A percentile compares a stretch with the other conserved stretches of the same genome.
phyloP scores from a whole-genome alignment of 2,329 filamentous ascomycete species.

The Fusarium sp. region DNA sequence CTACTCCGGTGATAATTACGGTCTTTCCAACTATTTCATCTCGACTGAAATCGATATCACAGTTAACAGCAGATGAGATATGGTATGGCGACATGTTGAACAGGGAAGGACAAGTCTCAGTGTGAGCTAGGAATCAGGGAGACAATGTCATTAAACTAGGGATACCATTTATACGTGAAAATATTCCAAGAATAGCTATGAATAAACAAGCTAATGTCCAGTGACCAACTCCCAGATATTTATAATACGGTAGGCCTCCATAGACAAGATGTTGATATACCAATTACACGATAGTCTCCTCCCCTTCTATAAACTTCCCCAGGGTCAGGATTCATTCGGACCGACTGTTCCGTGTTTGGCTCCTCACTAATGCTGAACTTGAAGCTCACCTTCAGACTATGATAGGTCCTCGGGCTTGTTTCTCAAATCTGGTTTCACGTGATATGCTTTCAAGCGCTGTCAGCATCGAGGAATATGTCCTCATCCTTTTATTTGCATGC shows the following conservation, averaged over 20 bases:
- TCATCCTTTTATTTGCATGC: background rate
- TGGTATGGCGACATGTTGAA: background rate
- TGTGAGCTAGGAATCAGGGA: no score
- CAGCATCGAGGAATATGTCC: background rate
- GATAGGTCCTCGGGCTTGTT: background rate
- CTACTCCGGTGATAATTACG: background rate
- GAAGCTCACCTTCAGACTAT: no score
- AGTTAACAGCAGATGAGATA: rapidly evolving
- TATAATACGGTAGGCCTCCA: no score
- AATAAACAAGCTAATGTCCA: no score
- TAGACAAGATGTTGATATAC: no score
- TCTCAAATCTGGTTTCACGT: slow-evolving; percentile 1
- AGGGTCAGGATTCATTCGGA: background rate
- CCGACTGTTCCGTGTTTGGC: background rate
- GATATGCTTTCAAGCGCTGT: background rate
- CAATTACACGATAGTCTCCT: no score
- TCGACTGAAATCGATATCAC: background rate
- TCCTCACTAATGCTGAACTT: no score
- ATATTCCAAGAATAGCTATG: no score
- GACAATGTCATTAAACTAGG: no score
- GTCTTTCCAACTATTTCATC: background rate
- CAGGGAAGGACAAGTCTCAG: background rate
- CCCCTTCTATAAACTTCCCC: no score
- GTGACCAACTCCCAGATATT: no score
- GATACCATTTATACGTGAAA: no score